Conservation (phyloP, 169 alveolate species). For the Plasmodium knowlesi region DNA sequence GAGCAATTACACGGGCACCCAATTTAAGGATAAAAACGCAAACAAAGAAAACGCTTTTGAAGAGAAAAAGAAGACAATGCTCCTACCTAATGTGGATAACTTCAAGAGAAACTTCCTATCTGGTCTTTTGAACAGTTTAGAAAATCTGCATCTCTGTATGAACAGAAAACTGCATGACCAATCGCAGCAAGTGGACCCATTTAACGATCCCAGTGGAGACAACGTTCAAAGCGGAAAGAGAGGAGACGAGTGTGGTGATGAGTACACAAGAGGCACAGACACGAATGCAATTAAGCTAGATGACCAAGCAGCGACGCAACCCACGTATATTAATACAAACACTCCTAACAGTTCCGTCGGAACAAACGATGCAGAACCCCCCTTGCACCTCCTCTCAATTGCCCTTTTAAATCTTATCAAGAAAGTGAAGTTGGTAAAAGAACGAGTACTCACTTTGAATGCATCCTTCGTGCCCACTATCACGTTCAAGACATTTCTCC, state of each 20-base stretch:
- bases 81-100: neutral
- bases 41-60: neutral
- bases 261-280: neutral
- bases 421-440: slow-evolving; percentile 18
- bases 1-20: neutral
- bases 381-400: slow-evolving; percentile 15
- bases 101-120: slow-evolving; percentile 44
- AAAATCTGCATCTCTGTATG: slow-evolving; percentile 11
- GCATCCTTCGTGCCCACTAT: neutral
- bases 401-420: slow-evolving; percentile 16
- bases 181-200: neutral
- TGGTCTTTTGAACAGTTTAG: slow-evolving; percentile 8
- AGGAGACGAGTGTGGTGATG: neutral
- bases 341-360: neutral
- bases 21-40: neutral
- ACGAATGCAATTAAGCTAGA: neutral
- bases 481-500: slow-evolving; percentile 58
- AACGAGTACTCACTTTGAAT: slow-evolving; percentile 13
- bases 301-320: neutral
- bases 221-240: neutral
- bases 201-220: neutral
- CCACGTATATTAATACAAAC: neutral
- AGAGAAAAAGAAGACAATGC: neutral
- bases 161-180: neutral
- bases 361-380: neutral